Percentiles rank a stretch among this genome's conserved stretches.
Conservation (phyloP, 345 rosid genomes). For the Arabidopsis suecica region DNA sequence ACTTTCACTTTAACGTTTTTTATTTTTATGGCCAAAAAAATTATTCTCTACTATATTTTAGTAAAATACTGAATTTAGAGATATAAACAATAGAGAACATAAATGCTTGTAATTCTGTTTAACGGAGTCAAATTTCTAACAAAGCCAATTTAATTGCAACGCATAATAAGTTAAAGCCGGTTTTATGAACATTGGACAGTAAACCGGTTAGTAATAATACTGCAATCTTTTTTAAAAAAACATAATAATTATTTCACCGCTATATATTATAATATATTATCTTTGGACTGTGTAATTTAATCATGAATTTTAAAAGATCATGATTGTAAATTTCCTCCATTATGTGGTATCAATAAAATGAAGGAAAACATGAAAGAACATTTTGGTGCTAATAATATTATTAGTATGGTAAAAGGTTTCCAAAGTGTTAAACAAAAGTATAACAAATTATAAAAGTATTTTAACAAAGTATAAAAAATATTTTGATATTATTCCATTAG, state of each 20-base stretch:
- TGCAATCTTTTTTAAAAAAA: neutral
- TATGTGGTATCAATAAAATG: neutral
- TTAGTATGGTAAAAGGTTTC: neutral
- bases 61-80: neutral
- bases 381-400: neutral
- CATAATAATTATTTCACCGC: conserved; percentile 18
- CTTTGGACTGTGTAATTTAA: conserved; percentile 21
- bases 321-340: conserved; percentile 10
- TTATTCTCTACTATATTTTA: neutral
- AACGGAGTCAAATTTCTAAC: neutral
- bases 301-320: conserved; percentile 27
- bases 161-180: neutral
- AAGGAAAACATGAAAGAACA: neutral
- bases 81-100: neutral
- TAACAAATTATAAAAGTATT: neutral
- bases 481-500: too few species aligned
- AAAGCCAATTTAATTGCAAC: neutral
- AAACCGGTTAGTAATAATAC: conserved; percentile 1
- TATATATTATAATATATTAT: conserved; percentile 32
- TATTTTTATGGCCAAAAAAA: neutral
- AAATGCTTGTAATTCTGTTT: neutral
- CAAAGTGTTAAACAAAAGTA: neutral
- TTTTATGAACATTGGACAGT: neutral
- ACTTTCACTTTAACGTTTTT: conserved; percentile 18
- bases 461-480: too few species aligned